Conservation (phyloP, 2,329 filamentous ascomycete genomes). For the Tothia fuscella region DNA sequence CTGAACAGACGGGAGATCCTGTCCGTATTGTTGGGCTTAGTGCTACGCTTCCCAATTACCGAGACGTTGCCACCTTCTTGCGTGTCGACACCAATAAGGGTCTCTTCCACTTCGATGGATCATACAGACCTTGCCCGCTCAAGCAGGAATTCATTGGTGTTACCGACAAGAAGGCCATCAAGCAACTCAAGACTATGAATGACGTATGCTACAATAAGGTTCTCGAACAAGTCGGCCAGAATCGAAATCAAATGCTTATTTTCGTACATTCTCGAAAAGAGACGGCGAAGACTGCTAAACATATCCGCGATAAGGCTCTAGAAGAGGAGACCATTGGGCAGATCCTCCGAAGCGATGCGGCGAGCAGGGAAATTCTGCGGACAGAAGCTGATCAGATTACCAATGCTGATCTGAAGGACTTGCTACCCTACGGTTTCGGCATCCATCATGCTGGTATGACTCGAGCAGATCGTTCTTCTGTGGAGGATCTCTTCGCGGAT, state of each 20-base stretch:
- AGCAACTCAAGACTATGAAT: slow-evolving; percentile 98
- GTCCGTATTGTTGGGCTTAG: slow-evolving; percentile 87
- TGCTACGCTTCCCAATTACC: slow-evolving; percentile 91
- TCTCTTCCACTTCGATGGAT: slow-evolving; percentile 92
- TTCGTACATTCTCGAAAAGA: slow-evolving; percentile 98
- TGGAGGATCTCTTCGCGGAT: slow-evolving; percentile 87
- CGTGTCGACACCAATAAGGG: slow-evolving; percentile 77
- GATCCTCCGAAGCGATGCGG: slow-evolving; percentile 84
- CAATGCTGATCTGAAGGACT: slow-evolving; percentile 81
- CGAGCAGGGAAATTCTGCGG: slow-evolving; percentile 74
- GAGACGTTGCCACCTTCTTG: slow-evolving; percentile 89
- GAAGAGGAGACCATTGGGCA: slow-evolving; percentile 95
- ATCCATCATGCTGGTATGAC: slow-evolving; percentile 98
- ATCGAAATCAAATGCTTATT: slow-evolving; percentile 95
- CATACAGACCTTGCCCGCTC: slow-evolving; percentile 83
- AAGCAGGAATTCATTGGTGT: slow-evolving; percentile 96
- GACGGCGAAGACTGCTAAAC: slow-evolving; percentile 92
- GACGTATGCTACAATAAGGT: slow-evolving; percentile 98
- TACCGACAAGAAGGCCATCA: slow-evolving; percentile 96
- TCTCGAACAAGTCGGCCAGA: slow-evolving; percentile 84
- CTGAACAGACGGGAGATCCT: slow-evolving; percentile 86
- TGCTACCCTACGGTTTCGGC: slow-evolving; percentile 91
- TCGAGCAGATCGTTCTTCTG: slow-evolving; percentile 83
- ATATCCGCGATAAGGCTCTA: slow-evolving; percentile 92
- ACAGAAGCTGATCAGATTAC: slow-evolving; percentile 74